Evolutionary conservation across 441 rosid species (phyloP).

Genomic region (Bocquillonia castaneifolia): DNA sequence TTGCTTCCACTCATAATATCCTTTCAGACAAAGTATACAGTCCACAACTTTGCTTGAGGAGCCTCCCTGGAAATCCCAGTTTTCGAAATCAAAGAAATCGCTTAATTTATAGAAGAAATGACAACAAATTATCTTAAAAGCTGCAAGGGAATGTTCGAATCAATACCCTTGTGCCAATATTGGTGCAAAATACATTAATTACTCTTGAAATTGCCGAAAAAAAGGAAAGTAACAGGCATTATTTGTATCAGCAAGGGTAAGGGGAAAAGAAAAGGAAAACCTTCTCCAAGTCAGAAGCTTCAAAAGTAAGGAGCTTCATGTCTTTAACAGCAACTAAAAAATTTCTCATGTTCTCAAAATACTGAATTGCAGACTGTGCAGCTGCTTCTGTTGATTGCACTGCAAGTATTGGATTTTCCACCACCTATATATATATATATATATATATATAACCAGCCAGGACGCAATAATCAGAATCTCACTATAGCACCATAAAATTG

Average conservation of each 20-base stretch:
- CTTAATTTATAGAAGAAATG: not conserved
- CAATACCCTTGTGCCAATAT: not conserved
- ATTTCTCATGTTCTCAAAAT: slow-evolving; percentile 93
- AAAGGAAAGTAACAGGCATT: no score
- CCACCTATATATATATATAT: slow-evolving; percentile 52
- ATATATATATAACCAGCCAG: not conserved
- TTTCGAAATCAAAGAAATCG: slow-evolving; percentile 1
- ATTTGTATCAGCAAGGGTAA: no score
- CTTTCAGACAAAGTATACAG: slow-evolving; percentile 91
- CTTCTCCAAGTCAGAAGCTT: slow-evolving; percentile 92
- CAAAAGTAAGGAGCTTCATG: slow-evolving; percentile 93
- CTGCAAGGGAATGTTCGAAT: not conserved
- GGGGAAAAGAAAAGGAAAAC: slow-evolving; percentile 27
- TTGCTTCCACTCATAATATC: slow-evolving; percentile 90
- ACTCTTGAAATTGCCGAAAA: no score
- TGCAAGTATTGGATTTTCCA: slow-evolving; percentile 64
- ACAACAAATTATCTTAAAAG: not conserved
- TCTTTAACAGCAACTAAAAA: slow-evolving; percentile 82
- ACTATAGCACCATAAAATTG: not conserved
- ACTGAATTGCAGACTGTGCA: slow-evolving; percentile 95
- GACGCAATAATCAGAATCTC: not conserved
- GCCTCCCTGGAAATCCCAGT: slow-evolving; percentile 61
- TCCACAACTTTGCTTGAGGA: slow-evolving; percentile 94
- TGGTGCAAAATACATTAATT: no score
- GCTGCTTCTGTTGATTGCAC: slow-evolving; percentile 81